Conservation (phyloP, 495 filamentous ascomycete genomes). For the Hypoxylon cercidicola region DNA sequence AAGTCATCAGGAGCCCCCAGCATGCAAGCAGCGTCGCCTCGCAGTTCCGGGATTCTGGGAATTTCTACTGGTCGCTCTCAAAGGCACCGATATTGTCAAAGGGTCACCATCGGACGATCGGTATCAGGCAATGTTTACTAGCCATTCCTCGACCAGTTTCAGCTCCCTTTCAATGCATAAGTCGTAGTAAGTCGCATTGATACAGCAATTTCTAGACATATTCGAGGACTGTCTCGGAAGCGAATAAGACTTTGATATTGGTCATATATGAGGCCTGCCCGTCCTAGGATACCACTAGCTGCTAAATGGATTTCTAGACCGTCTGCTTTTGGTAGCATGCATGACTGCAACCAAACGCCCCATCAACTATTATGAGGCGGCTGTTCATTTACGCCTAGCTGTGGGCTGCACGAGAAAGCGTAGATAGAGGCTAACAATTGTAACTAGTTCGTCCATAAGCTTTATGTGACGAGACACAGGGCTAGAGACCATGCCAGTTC, state of each 20-base stretch:
- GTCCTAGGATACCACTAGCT: constrained; percentile 23
- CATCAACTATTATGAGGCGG: constrained; percentile 25
- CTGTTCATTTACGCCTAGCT: constrained; percentile 17
- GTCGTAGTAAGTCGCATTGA: constrained; percentile 36
- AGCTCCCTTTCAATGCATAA: constrained; percentile 35
- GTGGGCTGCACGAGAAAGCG: constrained; percentile 30
- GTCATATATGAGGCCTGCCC: constrained; percentile 10
- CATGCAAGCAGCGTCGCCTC: constrained; percentile 14
- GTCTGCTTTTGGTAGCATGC: constrained; percentile 31
- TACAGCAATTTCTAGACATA: constrained; percentile 42
- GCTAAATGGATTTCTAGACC: constrained; percentile 22
- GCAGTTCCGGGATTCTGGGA: constrained; percentile 24
- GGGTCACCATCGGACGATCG: constrained; percentile 35
- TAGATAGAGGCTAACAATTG: constrained; percentile 15
- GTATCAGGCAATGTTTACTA: constrained; percentile 32
- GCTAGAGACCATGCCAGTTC: constrained; percentile 9
- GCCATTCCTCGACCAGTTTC: constrained; percentile 35
- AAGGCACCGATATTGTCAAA: constrained; percentile 32
- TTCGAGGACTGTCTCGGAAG: constrained; percentile 27
- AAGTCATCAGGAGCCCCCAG: constrained; percentile 42
- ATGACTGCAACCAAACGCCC: constrained; percentile 34
- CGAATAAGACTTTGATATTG: constrained; percentile 15
- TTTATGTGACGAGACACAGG: constrained; percentile 14
- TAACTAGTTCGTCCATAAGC: constrained; percentile 14
- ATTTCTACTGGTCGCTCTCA: constrained; percentile 20